These are phyloP conservation scores for Bryum argenteum DNA, from an alignment of 225 moss, liverwort and hornwort genomes.

Conservation along the genomic window DNA sequence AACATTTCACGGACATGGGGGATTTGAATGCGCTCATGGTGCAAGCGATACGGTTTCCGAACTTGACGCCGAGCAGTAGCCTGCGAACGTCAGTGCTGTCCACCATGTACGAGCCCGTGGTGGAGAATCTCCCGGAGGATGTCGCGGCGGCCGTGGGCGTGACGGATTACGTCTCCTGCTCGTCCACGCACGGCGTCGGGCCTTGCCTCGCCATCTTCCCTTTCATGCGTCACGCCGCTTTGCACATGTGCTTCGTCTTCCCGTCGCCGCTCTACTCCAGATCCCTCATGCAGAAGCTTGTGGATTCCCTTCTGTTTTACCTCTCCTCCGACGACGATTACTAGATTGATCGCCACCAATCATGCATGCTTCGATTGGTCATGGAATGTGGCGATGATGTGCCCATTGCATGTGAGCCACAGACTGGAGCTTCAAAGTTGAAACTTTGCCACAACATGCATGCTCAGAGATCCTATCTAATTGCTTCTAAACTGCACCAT, in stretches of 20 bases:
- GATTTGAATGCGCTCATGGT: conserved; percentile 65
- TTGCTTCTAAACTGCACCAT: too few species aligned
- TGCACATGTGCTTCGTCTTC: conserved; percentile 60
- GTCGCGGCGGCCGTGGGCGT: conserved; percentile 45
- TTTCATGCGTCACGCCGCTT: conserved; percentile 54
- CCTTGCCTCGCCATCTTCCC: conserved; percentile 65
- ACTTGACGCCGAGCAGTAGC: conserved; percentile 55
- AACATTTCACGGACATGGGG: conserved; percentile 82
- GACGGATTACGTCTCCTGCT: conserved; percentile 50
- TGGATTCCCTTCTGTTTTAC: conserved; percentile 49
- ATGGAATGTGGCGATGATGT: conserved; percentile 5
- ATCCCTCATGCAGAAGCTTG: conserved; percentile 44
- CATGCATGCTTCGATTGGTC: too few species aligned
- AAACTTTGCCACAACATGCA: too few species aligned
- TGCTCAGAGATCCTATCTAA: too few species aligned
- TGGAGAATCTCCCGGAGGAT: conserved; percentile 37
- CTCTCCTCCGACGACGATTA: conserved; percentile 32
- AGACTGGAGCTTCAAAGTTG: too few species aligned
- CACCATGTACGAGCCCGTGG: conserved; percentile 47
- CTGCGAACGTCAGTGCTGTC: conserved; percentile 64
- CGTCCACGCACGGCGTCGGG: conserved; percentile 67
- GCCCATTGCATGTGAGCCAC: conserved; percentile 20
- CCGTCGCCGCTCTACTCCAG: conserved; percentile 39
- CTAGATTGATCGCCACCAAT: too few species aligned
- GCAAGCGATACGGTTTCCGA: conserved; percentile 70